Conservation (phyloP, 179 eudicot genomes). For the Nepenthes alata region DNA sequence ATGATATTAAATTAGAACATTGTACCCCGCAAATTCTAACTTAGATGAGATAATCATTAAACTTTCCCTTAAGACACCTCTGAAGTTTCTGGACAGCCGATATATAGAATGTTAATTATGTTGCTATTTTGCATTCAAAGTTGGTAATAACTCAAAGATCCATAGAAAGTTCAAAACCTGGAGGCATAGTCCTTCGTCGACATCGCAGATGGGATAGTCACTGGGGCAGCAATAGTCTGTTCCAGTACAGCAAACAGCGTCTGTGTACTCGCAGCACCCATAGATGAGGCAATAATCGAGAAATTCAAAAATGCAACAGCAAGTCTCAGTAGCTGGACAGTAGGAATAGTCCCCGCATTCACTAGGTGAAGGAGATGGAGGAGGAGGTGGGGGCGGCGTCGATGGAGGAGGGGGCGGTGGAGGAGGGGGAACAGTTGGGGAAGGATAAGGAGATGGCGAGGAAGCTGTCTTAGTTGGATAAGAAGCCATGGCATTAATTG, state of each 20-base stretch:
- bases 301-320: slow-evolving; percentile 45
- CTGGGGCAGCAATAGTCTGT: slow-evolving; percentile 50
- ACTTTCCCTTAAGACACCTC: background rate
- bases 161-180: slow-evolving; percentile 23
- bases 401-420: slow-evolving; percentile 22
- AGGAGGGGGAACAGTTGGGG: slow-evolving; percentile 19
- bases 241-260: slow-evolving; percentile 58
- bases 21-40: background rate
- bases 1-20: background rate
- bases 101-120: no score
- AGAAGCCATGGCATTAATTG: slow-evolving; percentile 62
- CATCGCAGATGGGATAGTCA: slow-evolving; percentile 55
- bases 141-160: background rate
- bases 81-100: no score
- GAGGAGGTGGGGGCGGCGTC: slow-evolving; percentile 26
- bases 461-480: slow-evolving; percentile 43
- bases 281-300: slow-evolving; percentile 33
- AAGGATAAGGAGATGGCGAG: slow-evolving; percentile 30
- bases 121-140: slow-evolving; percentile 10
- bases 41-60: background rate
- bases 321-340: slow-evolving; percentile 42
- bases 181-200: slow-evolving; percentile 34
- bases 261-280: slow-evolving; percentile 47
- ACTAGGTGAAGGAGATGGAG: slow-evolving; percentile 32
- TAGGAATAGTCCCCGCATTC: slow-evolving; percentile 53